These are phyloP conservation scores for Chaetomium globosum DNA, from an alignment of 2,329 filamentous ascomycete genomes.

Conservation along the genomic window DNA sequence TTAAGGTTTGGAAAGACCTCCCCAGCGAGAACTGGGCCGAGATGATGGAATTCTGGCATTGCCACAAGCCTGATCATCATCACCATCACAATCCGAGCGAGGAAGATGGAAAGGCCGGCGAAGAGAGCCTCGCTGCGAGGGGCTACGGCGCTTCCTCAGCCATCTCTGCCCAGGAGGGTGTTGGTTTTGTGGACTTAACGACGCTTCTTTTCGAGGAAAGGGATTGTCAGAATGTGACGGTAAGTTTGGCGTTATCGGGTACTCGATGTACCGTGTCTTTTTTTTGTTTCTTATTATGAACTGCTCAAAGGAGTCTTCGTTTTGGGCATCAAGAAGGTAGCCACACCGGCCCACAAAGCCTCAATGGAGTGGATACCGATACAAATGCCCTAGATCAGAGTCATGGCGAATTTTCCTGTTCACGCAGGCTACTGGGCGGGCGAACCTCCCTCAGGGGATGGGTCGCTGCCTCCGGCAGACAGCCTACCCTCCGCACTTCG, in stretches of 20 bases:
- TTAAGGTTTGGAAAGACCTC: slow-evolving; percentile 80
- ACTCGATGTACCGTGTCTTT: slow-evolving; percentile 16
- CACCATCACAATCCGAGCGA: slow-evolving; percentile 47
- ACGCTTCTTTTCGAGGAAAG: slow-evolving; percentile 70
- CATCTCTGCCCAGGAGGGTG: slow-evolving; percentile 65
- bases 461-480: slow-evolving; percentile 26
- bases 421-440: slow-evolving; percentile 33
- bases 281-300: slow-evolving; percentile 2
- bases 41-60: slow-evolving; percentile 99
- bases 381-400: slow-evolving; percentile 65
- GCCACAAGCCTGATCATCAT: slow-evolving; percentile 80
- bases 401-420: slow-evolving; percentile 39
- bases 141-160: slow-evolving; percentile 83
- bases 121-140: slow-evolving; percentile 60
- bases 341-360: slow-evolving; percentile 51
- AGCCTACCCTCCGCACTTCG: slow-evolving; percentile 49
- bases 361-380: slow-evolving; percentile 66
- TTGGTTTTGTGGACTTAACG: slow-evolving; percentile 79
- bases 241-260: slow-evolving; percentile 39
- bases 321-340: slow-evolving; percentile 64
- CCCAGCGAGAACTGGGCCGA: slow-evolving; percentile 98
- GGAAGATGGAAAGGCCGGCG: slow-evolving; percentile 37
- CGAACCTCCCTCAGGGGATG: slow-evolving; percentile 42
- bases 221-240: slow-evolving; percentile 60
- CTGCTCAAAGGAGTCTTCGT: not conserved